phyloP scores from a whole-genome alignment of 495 filamentous ascomycete genomes.

The Baudoinia panamericana region DNA sequence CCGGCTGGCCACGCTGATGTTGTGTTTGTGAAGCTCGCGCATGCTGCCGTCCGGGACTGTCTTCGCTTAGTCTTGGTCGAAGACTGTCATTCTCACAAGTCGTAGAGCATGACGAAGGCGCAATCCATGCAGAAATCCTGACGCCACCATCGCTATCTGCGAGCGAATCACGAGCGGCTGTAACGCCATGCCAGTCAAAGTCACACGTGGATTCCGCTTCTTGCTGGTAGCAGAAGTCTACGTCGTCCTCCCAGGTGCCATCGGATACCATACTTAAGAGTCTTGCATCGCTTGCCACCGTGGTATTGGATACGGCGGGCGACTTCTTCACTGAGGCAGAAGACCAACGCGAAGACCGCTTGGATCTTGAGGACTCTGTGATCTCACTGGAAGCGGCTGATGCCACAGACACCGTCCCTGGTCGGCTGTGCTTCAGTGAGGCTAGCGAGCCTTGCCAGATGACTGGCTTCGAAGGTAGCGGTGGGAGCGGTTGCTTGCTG shows the following conservation, averaged over 20 bases:
- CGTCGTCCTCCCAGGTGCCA: conserved; percentile 80
- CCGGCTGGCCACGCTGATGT: neutral
- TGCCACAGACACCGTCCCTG: neutral
- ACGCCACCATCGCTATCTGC: conserved; percentile 10
- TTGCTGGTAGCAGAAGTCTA: conserved; percentile 89
- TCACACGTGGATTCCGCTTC: conserved; percentile 81
- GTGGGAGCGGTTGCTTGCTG: conserved; percentile 8
- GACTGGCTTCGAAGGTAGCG: neutral
- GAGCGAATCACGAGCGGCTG: conserved; percentile 3
- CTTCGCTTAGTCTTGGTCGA: neutral
- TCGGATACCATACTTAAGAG: conserved; percentile 31
- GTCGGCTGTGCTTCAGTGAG: neutral
- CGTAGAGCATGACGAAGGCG: neutral
- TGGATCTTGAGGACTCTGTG: neutral
- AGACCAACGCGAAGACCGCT: neutral
- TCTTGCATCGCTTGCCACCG: conserved; percentile 16
- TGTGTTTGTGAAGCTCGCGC: neutral
- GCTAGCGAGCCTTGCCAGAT: neutral
- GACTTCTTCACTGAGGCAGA: conserved; percentile 1
- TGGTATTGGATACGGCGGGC: neutral
- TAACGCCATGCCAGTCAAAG: conserved; percentile 59
- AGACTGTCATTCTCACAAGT: neutral
- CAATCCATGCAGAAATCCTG: conserved; percentile 5
- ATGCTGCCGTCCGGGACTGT: neutral
- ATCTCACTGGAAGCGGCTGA: neutral